Base-by-base conservation (phyloP, 345 rosid species). In the Alliaria petiolata region DNA sequence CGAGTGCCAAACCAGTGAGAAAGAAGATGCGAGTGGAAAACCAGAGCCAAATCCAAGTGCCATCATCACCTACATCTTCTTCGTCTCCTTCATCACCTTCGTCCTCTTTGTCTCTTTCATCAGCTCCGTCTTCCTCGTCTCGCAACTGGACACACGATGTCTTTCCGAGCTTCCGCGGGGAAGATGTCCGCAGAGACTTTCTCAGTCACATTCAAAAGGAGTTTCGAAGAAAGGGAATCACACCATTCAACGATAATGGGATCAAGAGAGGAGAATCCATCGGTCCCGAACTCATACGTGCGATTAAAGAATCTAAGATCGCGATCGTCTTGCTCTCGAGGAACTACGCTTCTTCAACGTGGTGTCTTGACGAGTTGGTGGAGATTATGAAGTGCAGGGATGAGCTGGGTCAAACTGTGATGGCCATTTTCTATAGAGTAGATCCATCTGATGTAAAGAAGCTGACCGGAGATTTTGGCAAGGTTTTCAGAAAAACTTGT, bases 231-330 rank as follows among this genome's bases (percentile, higher is more conserved):
- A 64, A 34, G 3, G 42, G 34, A 54, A 72, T 72, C 70, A 55
- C 39, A 34, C 8, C 0, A 0, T 72, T 63, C 58, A 16, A 25
- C 0, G 76, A 72, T 55, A 36, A 72, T 5, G 42, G 38, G 14
- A 71, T 53, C 28, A 43, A 43, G 62, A 71, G 76, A 53, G 69
- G 69, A 19, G 62, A 43, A 12, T 53, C 65, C 4, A 63, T 72
- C 8, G 31, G 38, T 26, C 63, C 56, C 4, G 70, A 72, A 34
- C 76, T 72, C 46, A 43, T 31, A 3, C 38, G 0, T 0, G 76
- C 56, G 0, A 71, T 62, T 20, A 71, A 63, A 54, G 54, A 47
- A 42, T 71, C 55, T 30, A 62, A 50, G 62, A 52, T 71, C 2
- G 26, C 69, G 0, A 33, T 71, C 36, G 0, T 62, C 28, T 31